A percentile compares a stretch with the other conserved stretches of the same genome.
These are phyloP conservation scores for Boletus reticuloceps DNA, from an alignment of 768 basidiomycete species.

Conservation along the genomic window DNA sequence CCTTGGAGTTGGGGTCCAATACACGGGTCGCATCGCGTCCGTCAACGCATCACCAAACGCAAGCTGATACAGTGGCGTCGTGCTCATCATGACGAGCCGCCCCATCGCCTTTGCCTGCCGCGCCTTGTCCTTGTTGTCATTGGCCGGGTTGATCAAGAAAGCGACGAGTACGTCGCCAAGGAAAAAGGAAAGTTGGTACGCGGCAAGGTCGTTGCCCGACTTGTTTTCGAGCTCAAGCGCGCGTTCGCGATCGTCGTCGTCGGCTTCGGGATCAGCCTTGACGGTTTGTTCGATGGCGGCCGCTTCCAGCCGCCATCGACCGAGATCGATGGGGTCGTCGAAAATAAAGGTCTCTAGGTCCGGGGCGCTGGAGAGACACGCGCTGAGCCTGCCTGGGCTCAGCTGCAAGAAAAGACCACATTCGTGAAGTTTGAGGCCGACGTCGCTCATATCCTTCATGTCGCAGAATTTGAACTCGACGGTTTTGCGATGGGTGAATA, in stretches of 20 bases:
- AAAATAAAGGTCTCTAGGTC: not conserved
- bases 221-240: not conserved
- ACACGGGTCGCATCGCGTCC: not conserved
- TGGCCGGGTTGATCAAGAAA: not conserved
- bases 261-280: not conserved
- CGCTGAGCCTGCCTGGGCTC: not conserved
- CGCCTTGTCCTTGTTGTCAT: not conserved
- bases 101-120: not conserved
- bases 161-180: not conserved
- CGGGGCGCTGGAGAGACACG: not conserved
- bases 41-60: not conserved
- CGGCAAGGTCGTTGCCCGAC: not conserved
- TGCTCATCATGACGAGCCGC: not conserved
- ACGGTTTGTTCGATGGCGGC: not conserved
- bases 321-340: not conserved
- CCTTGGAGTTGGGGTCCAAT: not conserved
- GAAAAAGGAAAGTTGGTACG: not conserved
- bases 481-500: not conserved
- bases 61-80: not conserved
- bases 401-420: not conserved
- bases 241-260: not conserved
- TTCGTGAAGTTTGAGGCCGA: not conserved
- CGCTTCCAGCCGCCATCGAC: not conserved
- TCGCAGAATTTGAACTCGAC: not conserved
- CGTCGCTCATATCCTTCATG: not conserved